A percentile compares a stretch with the other conserved stretches of the same genome.
phyloP scores from a whole-genome alignment of 495 filamentous ascomycete species.

The Hypoxylon subgilvum region DNA sequence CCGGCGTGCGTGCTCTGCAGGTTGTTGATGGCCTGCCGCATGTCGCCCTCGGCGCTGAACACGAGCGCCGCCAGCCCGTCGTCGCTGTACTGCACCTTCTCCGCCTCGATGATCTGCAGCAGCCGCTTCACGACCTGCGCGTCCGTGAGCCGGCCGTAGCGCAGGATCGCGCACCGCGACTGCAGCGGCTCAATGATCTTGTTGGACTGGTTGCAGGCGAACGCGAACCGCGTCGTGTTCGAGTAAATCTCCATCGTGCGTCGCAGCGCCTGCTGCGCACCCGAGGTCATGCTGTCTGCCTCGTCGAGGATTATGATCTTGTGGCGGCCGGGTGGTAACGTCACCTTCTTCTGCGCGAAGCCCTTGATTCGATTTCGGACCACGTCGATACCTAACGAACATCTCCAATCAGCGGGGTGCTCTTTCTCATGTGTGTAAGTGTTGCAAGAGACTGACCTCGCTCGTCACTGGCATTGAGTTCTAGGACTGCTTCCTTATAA shows the following conservation, averaged over 20 bases:
- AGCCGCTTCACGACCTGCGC: constrained; percentile 87
- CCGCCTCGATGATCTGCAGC: constrained; percentile 88
- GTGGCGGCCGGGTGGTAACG: constrained; percentile 84
- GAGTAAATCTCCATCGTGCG: constrained; percentile 99
- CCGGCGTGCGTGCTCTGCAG: constrained; percentile 94
- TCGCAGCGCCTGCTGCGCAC: constrained; percentile 93
- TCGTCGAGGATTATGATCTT: constrained; percentile 98
- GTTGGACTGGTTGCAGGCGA: constrained; percentile 98
- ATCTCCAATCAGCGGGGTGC: constrained; percentile 4
- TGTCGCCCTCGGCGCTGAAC: constrained; percentile 97
- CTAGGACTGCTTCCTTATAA: constrained; percentile 97
- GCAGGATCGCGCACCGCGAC: constrained; percentile 93
- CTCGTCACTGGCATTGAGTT: constrained; percentile 96
- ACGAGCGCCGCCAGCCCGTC: constrained; percentile 95
- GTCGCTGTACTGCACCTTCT: constrained; percentile 84
- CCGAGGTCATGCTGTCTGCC: constrained; percentile 96
- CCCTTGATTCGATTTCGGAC: constrained; percentile 98
- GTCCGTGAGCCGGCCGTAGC: constrained; percentile 91
- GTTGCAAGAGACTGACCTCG: constrained; percentile 61
- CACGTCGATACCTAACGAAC: constrained; percentile 80
- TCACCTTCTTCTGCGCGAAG: constrained; percentile 99
- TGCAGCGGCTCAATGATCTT: constrained; percentile 99
- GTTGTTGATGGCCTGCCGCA: constrained; percentile 99
- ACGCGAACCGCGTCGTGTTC: constrained; percentile 93
- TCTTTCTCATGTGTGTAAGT: neutral